Evolutionary conservation across 2,329 filamentous ascomycete genomes (phyloP), one percentile per base, ranked within the genome.

Genomic region (Penicillium vulpinum): DNA sequence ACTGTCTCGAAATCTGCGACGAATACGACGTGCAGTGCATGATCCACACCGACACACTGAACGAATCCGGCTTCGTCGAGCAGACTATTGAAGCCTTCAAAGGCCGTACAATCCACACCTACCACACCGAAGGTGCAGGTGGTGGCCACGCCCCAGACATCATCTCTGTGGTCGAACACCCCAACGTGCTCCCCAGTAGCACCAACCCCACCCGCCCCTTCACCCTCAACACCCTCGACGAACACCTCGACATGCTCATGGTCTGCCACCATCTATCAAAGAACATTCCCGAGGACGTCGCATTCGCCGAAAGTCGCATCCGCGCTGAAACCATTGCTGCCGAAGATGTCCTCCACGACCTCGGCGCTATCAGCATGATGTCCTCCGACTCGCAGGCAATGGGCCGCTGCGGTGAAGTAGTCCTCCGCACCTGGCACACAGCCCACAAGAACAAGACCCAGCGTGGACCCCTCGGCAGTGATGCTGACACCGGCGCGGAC

Each of bases 221-320:
- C 75, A 97, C 93, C 2, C 81, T 83, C 63, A 97, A 97, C 78
- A 97, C 93, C 0, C 83, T 97, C 0, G 93, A 97, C 70, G 93
- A 97, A 76, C 93, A 97, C 76, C 84, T 97, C 15, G 93, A 97
- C 78, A 97, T 97, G 93, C 80, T 97, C 45, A 97, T 97, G 93
- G 91, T 96, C 36, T 97, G 93, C 80, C 93, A 97, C 75, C 93
- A 97, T 70, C 80, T 97, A 10, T 92, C 88, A 51, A 91, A 90
- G 75, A 88, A 96, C 75, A 97, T 97, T 58, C 91, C 92, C 56
- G 93, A 97, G 77, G 93, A 97, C 72, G 89, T 97, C 15, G 92
- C 92, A 1, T 97, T 97, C 69, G 93, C 93, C 46, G 93, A 97
- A 78, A 91, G 87, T 35, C 90, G 93, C 38, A 97, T 97, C 75